These are phyloP conservation scores for Saccharomycopsis olivae DNA, from an alignment of 805 yeast species.

Conservation along the genomic window DNA sequence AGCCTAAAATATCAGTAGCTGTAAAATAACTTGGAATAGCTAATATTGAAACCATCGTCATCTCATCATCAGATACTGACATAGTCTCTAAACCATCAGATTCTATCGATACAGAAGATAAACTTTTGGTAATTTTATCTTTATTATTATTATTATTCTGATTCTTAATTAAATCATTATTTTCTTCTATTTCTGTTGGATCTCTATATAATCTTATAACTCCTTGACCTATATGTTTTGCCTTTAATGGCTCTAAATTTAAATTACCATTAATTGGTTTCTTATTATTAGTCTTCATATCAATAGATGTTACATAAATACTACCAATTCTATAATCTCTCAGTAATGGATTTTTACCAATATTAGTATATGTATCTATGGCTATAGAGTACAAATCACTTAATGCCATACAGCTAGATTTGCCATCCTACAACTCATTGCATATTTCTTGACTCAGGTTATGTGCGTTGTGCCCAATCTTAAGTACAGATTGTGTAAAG, in stretches of 20 bases:
- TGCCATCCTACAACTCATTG: too few species aligned
- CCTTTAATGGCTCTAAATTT: conserved; percentile 37
- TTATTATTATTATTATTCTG: not conserved
- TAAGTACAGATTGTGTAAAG: too few species aligned
- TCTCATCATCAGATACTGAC: conserved; percentile 14
- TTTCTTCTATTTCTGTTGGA: conserved; percentile 27
- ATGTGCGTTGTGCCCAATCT: too few species aligned
- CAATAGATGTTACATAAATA: not conserved
- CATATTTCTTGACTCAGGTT: too few species aligned
- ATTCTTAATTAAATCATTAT: conserved; percentile 2
- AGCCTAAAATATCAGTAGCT: conserved; percentile 73
- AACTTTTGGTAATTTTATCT: not conserved
- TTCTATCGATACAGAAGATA: not conserved
- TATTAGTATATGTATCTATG: too few species aligned
- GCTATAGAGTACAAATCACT: too few species aligned
- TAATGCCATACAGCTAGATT: too few species aligned
- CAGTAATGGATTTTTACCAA: not conserved
- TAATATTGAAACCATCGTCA: conserved; percentile 13
- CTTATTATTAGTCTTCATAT: not conserved
- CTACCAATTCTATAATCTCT: conserved; percentile 3
- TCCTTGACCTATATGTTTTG: conserved; percentile 63
- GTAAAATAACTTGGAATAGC: conserved; percentile 72
- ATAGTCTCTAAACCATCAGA: not conserved
- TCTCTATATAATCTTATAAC: conserved; percentile 58
- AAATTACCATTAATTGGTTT: not conserved